Evolutionary conservation across 108 stramenopile species (phyloP).

Genomic region (Aurantiochytrium sp.): DNA sequence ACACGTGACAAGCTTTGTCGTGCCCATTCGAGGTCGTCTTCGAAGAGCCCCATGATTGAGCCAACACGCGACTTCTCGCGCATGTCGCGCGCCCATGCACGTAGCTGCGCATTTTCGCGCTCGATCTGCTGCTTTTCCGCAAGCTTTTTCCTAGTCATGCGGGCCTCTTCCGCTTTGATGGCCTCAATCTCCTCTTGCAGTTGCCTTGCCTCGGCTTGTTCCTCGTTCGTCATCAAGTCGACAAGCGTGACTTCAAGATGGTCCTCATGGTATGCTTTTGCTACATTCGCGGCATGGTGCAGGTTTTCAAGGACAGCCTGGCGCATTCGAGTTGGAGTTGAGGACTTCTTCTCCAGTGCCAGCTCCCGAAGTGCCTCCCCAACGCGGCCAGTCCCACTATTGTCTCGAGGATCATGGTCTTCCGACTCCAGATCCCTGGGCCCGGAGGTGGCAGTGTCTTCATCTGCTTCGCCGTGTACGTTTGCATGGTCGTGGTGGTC

Average conservation of each 20-base stretch:
- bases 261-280: not conserved
- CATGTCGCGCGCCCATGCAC: not conserved
- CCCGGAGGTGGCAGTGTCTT: no score
- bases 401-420: no score
- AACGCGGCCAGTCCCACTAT: no score
- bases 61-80: not conserved
- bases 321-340: not conserved
- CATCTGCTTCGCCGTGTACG: no score
- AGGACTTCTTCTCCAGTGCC: not conserved
- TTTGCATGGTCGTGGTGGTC: no score
- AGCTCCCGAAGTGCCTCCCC: no score
- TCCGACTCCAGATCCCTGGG: no score
- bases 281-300: not conserved
- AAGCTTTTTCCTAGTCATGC: not conserved
- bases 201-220: not conserved
- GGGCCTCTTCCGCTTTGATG: not conserved
- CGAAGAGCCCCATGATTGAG: not conserved
- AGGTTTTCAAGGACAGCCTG: not conserved
- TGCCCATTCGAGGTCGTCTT: not conserved
- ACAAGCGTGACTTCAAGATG: not conserved
- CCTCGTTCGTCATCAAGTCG: not conserved
- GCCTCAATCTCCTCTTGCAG: not conserved
- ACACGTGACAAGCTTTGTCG: not conserved
- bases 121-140: not conserved
- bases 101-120: not conserved